Evolutionary conservation across 768 basidiomycete species (phyloP), one percentile per base, ranked within the genome.

Genomic region (Bullera alba): DNA sequence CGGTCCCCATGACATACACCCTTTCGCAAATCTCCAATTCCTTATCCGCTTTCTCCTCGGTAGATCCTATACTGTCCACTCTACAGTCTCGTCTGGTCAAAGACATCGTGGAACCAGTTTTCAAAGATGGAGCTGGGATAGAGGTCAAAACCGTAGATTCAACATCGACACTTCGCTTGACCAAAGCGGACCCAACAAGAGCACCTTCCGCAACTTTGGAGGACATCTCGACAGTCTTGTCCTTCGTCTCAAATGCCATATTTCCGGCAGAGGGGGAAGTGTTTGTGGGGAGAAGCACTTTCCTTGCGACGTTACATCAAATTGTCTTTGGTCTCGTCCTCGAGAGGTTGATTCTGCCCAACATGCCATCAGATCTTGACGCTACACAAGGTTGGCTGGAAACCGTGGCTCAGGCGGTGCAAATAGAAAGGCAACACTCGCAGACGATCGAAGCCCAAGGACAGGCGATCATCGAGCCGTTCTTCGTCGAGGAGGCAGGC

Each of bases 321-420:
- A 81, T 84, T 1, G 58, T 85, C 16, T 79, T 79, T 2, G 76
- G 75, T 4, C 79, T 81, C 22, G 61, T 89, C 17, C 76, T 92
- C 44, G 78, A 81, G 42, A 77, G 81, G 55, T 72, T 91, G 28
- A 76, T 92, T 37, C 73, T 83, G 28, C 81, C 85, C 0, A 77
- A 77, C n/a, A 74, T 91, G 2, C 87, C 90, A 0, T 79, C 81
- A 0, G 79, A 81, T 2, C 77, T 85, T 39, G 73, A 77, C 5
- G 73, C 71, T 4, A 76, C 92, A 0, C 80, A 83, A 2, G 54
- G 74, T 1, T 92, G 83, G 70, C 74, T 92, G 22, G 70, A 75
- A 6, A 72, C 85, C 10, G 71, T 83, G 1, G 59, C 75, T 19
- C 71, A 75, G n/a, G 82, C 84, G 5, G 81, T 85, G 4, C 66